Evolutionary conservation across 1,284 basidiomycete species (phyloP).

Genomic region (Pyrrhoderma noxium): DNA sequence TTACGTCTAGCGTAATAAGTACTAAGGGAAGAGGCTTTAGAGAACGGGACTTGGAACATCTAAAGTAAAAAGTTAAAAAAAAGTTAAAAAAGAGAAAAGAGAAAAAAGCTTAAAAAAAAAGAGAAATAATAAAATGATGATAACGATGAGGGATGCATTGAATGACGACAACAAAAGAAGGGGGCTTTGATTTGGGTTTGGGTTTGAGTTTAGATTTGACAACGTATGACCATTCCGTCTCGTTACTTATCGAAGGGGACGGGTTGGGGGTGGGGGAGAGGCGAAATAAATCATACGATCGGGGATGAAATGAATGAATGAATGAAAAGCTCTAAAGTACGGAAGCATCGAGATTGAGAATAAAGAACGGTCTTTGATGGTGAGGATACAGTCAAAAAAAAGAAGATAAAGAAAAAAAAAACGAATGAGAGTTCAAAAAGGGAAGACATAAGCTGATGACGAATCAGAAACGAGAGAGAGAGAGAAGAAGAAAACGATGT

Average conservation of each 20-base stretch:
- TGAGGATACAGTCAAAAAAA: conserved; percentile 2
- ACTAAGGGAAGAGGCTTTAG: not conserved
- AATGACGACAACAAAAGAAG: not conserved
- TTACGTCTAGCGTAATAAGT: conserved; percentile 15
- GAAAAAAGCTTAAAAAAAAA: not conserved
- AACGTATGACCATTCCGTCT: too few species aligned
- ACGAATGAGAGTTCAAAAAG: not conserved
- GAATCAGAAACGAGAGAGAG: not conserved
- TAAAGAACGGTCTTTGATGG: not conserved
- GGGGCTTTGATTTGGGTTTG: not conserved
- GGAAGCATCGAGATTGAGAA: not conserved
- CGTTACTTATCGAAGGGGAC: not conserved
- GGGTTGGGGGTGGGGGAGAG: not conserved
- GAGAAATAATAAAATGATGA: not conserved
- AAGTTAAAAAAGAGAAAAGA: not conserved
- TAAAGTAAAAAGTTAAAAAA: not conserved
- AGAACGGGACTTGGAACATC: not conserved
- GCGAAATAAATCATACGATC: not conserved
- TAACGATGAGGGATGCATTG: not conserved
- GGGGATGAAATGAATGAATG: not conserved
- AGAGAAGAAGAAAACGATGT: not conserved
- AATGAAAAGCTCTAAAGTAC: not conserved
- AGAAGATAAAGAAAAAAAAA: not conserved
- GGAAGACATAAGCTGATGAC: not conserved
- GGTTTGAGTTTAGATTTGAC: not conserved